A percentile compares a stretch with the other conserved stretches of the same genome.
Conservation (phyloP, 73 alveolate genomes). For the Loxodes magnus region DNA sequence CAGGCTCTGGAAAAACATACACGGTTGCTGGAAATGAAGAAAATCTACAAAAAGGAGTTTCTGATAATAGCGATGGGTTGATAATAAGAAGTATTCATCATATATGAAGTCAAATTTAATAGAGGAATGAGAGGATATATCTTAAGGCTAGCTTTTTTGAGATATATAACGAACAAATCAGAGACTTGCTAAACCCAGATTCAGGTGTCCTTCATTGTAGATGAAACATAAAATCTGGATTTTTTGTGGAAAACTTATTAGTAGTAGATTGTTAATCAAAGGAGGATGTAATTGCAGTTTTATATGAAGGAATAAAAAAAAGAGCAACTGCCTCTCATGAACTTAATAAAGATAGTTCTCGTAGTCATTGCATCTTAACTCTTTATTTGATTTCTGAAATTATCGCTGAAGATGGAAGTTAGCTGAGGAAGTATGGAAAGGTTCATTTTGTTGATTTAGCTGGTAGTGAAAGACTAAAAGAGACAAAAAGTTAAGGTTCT, state of each 20-base stretch:
- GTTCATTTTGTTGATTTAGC: constrained; percentile 97
- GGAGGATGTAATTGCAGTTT: constrained; percentile 86
- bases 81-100: constrained; percentile 81
- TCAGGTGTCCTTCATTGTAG: constrained; percentile 79
- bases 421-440: constrained; percentile 90
- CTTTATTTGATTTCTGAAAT: constrained; percentile 86
- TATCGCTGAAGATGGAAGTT: constrained; percentile 75
- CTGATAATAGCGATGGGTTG: constrained; percentile 86
- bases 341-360: constrained; percentile 90
- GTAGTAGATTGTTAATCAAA: constrained; percentile 93
- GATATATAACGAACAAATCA: constrained; percentile 83
- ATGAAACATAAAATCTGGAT: constrained; percentile 96
- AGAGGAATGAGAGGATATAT: constrained; percentile 71
- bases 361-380: constrained; percentile 91
- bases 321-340: constrained; percentile 95
- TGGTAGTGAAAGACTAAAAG: constrained; percentile 97
- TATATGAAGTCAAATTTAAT: constrained; percentile 74
- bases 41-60: constrained; percentile 64
- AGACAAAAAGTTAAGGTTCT: constrained; percentile 87
- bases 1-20: constrained; percentile 96
- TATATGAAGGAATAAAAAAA: constrained; percentile 97
- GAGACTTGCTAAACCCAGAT: constrained; percentile 80
- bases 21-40: constrained; percentile 85
- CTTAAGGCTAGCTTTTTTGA: constrained; percentile 86
- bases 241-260: constrained; percentile 95